These are phyloP conservation scores for Ceratobasidium sp. DNA, from an alignment of 1,284 basidiomycete genomes.

Conservation along the genomic window DNA sequence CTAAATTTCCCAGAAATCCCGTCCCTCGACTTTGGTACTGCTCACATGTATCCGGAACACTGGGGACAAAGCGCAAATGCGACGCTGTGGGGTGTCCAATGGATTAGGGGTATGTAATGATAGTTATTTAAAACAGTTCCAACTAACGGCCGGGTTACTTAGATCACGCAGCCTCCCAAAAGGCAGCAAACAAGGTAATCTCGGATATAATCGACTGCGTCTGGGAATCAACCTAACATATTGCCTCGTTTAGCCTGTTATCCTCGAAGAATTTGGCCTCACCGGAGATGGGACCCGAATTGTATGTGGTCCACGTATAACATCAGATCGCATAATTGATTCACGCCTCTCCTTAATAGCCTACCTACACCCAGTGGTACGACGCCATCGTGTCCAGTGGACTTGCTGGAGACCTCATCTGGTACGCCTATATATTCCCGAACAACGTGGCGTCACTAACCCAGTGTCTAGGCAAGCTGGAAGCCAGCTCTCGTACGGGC, in stretches of 20 bases:
- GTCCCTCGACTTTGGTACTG: constrained; percentile 41
- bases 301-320: background rate
- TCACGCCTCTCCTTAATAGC: background rate
- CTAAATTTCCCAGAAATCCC: constrained; percentile 24
- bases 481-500: background rate
- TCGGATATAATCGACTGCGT: background rate
- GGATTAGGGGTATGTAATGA: constrained; percentile 46
- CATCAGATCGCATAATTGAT: background rate
- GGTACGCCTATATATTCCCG: background rate
- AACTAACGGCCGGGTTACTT: constrained; percentile 47
- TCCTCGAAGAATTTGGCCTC: constrained; percentile 62
- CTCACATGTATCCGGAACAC: constrained; percentile 39
- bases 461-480: constrained; percentile 1
- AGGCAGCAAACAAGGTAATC: constrained; percentile 54
- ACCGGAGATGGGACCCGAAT: constrained; percentile 41
- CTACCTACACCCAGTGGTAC: background rate
- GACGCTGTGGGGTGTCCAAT: constrained; percentile 50
- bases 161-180: constrained; percentile 62
- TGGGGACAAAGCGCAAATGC: constrained; percentile 48
- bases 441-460: background rate
- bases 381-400: constrained; percentile 1
- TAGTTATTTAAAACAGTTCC: background rate
- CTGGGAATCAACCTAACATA: too few relatives aligned
- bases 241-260: constrained; percentile 53
- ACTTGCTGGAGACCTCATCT: constrained; percentile 1